Evolutionary conservation across 2,329 filamentous ascomycete genomes (phyloP).

Genomic region (Fusarium odoratissimum): DNA sequence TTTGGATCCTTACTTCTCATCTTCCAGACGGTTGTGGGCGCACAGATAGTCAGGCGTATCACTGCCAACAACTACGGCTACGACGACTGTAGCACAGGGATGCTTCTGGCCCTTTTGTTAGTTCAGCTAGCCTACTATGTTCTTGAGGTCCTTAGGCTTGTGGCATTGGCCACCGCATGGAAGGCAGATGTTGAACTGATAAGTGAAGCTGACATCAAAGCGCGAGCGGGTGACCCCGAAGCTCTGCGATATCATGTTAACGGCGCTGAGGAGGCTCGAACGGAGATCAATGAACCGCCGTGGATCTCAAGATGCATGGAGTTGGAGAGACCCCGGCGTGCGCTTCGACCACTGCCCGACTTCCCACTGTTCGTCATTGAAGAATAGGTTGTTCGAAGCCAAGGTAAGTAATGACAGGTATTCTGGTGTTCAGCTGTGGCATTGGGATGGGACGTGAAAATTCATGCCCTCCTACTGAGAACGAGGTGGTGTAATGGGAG

Average conservation of each 20-base stretch:
- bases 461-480: background rate
- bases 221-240: background rate
- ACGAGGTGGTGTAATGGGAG: too few species aligned
- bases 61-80: background rate
- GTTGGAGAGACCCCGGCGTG: background rate
- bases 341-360: rapidly evolving
- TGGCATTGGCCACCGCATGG: conserved; percentile 16
- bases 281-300: background rate
- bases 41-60: background rate
- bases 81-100: background rate
- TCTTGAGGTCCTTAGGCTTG: conserved; percentile 18
- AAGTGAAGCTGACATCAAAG: background rate
- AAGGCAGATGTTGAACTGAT: background rate
- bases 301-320: conserved; percentile 4
- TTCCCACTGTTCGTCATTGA: background rate
- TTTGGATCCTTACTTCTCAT: background rate
- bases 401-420: background rate
- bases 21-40: background rate
- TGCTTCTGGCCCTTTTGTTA: background rate
- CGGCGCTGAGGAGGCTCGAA: background rate
- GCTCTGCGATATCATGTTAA: background rate
- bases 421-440: too few species aligned
- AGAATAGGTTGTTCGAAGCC: background rate
- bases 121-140: background rate
- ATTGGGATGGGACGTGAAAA: background rate